phyloP scores from a whole-genome alignment of 805 yeast species.

The Saccharomycopsis fodiens region DNA sequence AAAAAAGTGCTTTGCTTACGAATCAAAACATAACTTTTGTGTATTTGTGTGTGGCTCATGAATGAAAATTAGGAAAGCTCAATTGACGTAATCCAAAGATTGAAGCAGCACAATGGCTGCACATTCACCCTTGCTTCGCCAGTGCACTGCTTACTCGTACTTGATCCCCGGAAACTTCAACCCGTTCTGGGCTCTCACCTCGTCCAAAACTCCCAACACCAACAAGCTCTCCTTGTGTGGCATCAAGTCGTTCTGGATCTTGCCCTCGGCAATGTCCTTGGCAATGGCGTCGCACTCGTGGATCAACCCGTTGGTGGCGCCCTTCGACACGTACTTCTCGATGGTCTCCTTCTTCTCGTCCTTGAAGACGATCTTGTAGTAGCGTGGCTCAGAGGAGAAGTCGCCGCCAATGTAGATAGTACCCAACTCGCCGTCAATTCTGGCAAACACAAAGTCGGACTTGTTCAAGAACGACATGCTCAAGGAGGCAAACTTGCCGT shows the following conservation, averaged over 20 bases:
- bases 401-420: slow-evolving; percentile 19
- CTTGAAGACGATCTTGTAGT: slow-evolving; percentile 29
- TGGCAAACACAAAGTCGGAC: slow-evolving; percentile 4
- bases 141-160: slow-evolving; percentile 16
- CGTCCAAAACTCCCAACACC: slow-evolving; percentile 43
- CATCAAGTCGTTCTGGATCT: slow-evolving; percentile 29
- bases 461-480: slow-evolving; percentile 23
- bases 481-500: slow-evolving; percentile 36
- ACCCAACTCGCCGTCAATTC: slow-evolving; percentile 15
- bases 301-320: slow-evolving; percentile 41
- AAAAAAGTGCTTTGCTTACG: no score
- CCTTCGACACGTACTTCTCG: slow-evolving; percentile 28
- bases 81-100: no score
- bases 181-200: slow-evolving; percentile 35
- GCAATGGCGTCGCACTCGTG: slow-evolving; percentile 52
- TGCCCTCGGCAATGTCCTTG: slow-evolving; percentile 34
- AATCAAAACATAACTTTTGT: no score
- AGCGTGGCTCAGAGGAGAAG: slow-evolving; percentile 23
- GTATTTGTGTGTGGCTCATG: no score
- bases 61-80: no score
- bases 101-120: no score
- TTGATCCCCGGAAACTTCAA: slow-evolving; percentile 32
- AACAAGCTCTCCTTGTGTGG: slow-evolving; percentile 40
- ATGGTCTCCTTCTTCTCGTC: slow-evolving; percentile 23
- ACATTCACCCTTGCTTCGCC: no score